Evolutionary conservation across 306 rosid genomes (phyloP), one percentile per base, ranked within the genome.

Genomic region (Calophaca sinica): DNA sequence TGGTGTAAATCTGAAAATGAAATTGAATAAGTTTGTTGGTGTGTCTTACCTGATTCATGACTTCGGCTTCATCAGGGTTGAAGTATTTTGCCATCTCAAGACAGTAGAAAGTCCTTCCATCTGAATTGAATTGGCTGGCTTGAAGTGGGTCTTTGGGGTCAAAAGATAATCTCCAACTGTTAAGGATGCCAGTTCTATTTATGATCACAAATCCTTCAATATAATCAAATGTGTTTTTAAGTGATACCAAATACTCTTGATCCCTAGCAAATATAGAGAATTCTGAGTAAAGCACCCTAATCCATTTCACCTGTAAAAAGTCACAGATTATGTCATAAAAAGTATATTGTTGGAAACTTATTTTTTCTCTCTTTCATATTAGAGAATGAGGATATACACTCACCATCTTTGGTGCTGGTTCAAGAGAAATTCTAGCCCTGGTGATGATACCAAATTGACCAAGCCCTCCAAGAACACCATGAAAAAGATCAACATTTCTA

Each of bases 401-500:
- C 79, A 92, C 99, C 93, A 79, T 82, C 81, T 75, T 89, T 12
- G 93, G 97, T 68, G 99, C 99, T 55, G 87, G 88, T 85, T 87
- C 96, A 72, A 96, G 93, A 72, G 96, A 85, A 79, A 96, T 92
- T 61, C 92, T 85, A 28, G 99, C 99, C 72, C 83, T 79, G 64
- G 98, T 89, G 59, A 96, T 92, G 88, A 96, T 85, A 76, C 97
- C 99, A 74, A 96, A 96, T 79, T 96, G 99, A 55, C 99, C 99
- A 26, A 96, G 96, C 51, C 99, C 99, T 74, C 99, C 99, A 52
- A 92, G 91, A 69, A 87, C 98, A 57, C 88, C 90, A 72, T 87
- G 45, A 68, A 90, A 96, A 76, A 96, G 97, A 57, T 96, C 98
- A 26, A 89, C 79, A 80, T 86, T 85, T 66, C 83, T 79, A 78